phyloP scores from a whole-genome alignment of 2,329 filamentous ascomycete genomes.

The Aaosphaeria arxii region DNA sequence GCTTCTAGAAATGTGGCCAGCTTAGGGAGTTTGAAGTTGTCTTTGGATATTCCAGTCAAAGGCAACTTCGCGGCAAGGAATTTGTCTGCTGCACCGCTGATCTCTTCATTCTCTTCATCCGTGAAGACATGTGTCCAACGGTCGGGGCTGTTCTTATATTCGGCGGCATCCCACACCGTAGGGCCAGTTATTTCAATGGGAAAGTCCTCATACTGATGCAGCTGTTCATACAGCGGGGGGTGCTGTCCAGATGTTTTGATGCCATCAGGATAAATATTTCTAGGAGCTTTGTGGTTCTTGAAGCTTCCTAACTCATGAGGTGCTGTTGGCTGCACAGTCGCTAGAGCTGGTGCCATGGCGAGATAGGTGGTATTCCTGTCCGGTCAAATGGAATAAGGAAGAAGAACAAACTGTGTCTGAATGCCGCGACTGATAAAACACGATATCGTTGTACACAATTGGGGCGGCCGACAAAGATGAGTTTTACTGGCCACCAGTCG shows the following conservation, averaged over 20 bases:
- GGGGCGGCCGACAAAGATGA: too few species aligned
- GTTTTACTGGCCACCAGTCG: too few species aligned
- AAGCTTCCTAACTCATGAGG: conserved; percentile 34
- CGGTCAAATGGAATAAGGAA: background rate
- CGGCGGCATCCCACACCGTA: conserved; percentile 69
- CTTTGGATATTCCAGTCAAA: conserved; percentile 68
- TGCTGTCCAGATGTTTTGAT: conserved; percentile 71
- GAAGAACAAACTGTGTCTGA: background rate
- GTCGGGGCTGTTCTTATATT: conserved; percentile 62
- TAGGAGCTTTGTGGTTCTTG: conserved; percentile 33
- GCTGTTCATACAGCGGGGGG: conserved; percentile 61
- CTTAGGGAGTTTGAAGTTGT: conserved; percentile 60
- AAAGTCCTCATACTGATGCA: conserved; percentile 68
- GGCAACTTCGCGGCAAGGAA: conserved; percentile 66
- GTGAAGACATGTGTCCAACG: conserved; percentile 72
- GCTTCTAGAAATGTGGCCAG: conserved; percentile 53
- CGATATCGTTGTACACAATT: background rate
- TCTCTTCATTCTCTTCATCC: conserved; percentile 63
- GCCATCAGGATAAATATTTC: conserved; percentile 60
- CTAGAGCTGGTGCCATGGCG: conserved; percentile 41
- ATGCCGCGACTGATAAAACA: background rate
- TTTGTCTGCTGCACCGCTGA: conserved; percentile 63
- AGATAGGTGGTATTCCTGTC: background rate
- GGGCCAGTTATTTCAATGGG: conserved; percentile 68
- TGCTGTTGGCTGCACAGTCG: conserved; percentile 32